These are phyloP conservation scores for Epichloe brachyelytri DNA, from an alignment of 2,329 filamentous ascomycete genomes.

Conservation along the genomic window DNA sequence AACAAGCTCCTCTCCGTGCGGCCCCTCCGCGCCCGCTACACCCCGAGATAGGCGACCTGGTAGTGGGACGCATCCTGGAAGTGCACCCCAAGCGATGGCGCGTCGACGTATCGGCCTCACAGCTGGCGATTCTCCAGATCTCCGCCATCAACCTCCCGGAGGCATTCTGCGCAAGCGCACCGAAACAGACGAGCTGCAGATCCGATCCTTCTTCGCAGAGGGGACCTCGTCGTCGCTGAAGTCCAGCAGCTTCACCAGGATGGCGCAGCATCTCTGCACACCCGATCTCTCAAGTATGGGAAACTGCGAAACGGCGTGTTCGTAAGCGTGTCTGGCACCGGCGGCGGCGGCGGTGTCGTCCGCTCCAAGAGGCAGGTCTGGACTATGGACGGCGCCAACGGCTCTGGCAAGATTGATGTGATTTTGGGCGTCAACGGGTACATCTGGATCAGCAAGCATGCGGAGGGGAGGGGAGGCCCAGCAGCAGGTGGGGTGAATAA, in stretches of 20 bases:
- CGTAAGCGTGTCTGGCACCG: slow-evolving; percentile 65
- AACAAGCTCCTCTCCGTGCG: slow-evolving; percentile 93
- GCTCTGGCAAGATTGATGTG: slow-evolving; percentile 62
- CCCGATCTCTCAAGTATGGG: slow-evolving; percentile 80
- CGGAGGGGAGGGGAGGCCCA: slow-evolving; percentile 37
- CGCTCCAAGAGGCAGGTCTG: slow-evolving; percentile 77
- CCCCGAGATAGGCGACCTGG: slow-evolving; percentile 88
- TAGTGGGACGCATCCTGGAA: slow-evolving; percentile 85
- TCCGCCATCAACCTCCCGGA: slow-evolving; percentile 84
- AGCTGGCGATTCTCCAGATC: slow-evolving; percentile 75
- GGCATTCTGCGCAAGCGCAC: slow-evolving; percentile 85
- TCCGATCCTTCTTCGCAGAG: slow-evolving; percentile 92
- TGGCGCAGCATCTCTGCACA: slow-evolving; percentile 78
- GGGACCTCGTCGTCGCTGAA: slow-evolving; percentile 86
- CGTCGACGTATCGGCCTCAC: slow-evolving; percentile 80
- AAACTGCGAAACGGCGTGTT: slow-evolving; percentile 93
- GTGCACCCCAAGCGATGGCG: slow-evolving; percentile 92
- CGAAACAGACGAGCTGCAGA: slow-evolving; percentile 92
- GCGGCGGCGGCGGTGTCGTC: slow-evolving; percentile 78
- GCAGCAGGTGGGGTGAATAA: slow-evolving; percentile 54
- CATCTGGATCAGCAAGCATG: slow-evolving; percentile 85
- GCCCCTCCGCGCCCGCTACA: slow-evolving; percentile 83
- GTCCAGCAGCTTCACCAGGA: slow-evolving; percentile 83
- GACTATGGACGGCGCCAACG: slow-evolving; percentile 50
- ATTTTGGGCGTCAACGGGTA: slow-evolving; percentile 93